These are phyloP conservation scores for Brachypodium distachyon DNA, from an alignment of 202 grass and related monocot genomes.

Conservation along the genomic window DNA sequence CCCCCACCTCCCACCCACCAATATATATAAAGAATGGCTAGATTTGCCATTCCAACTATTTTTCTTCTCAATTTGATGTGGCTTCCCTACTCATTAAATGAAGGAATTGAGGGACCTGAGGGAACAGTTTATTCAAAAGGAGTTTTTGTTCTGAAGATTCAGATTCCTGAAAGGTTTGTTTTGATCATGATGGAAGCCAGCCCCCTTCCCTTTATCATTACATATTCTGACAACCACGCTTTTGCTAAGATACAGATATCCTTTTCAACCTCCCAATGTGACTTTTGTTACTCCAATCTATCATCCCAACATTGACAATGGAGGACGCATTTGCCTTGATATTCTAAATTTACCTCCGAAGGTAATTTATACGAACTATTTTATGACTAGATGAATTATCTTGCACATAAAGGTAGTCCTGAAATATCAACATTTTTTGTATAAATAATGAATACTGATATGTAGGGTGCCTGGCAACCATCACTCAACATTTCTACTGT, in stretches of 20 bases:
- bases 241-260: slow-evolving; percentile 57
- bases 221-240: not conserved
- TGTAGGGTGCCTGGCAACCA: slow-evolving; percentile 84
- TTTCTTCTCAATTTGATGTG: slow-evolving; percentile 4
- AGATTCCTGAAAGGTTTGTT: slow-evolving; percentile 75
- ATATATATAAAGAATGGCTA: not conserved
- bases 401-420: not conserved
- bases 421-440: not conserved
- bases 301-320: slow-evolving; percentile 93
- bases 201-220: not conserved
- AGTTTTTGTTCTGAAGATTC: slow-evolving; percentile 69
- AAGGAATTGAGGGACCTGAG: slow-evolving; percentile 67
- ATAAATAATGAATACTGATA: slow-evolving; percentile 11
- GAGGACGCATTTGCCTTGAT: slow-evolving; percentile 89
- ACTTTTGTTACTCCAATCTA: slow-evolving; percentile 92
- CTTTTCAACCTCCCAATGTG: slow-evolving; percentile 84
- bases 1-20: not conserved
- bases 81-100: not conserved
- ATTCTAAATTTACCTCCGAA: slow-evolving; percentile 96
- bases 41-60: not conserved
- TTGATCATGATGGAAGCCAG: not conserved
- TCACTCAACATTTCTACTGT: slow-evolving; percentile 80
- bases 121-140: slow-evolving; percentile 76
- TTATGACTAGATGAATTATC: not conserved
- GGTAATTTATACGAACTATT: slow-evolving; percentile 29